A percentile compares a stretch with the other conserved stretches of the same genome.
Evolutionary conservation across 768 basidiomycete genomes (phyloP).

Genomic region (Pulveroboletus ravenelii): DNA sequence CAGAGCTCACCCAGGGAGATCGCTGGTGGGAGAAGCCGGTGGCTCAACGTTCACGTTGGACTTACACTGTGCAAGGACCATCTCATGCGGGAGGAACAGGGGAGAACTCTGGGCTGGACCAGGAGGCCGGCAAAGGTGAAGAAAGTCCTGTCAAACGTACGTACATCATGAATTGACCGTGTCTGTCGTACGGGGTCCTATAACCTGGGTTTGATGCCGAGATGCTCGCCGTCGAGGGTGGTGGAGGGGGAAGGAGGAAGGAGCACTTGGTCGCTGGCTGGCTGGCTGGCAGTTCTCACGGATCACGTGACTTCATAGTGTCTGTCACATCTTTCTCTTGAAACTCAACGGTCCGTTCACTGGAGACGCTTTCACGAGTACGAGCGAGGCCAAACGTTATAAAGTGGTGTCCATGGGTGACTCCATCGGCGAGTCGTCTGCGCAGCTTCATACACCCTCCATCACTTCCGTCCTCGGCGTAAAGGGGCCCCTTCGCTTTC

Average conservation of each 20-base stretch:
- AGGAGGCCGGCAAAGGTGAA: neutral
- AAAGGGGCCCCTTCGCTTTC: constrained; percentile 58
- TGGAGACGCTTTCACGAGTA: constrained; percentile 4
- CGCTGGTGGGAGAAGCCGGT: too few relatives aligned
- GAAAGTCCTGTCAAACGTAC: neutral
- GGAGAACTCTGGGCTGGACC: too few relatives aligned
- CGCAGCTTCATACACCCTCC: constrained; percentile 26
- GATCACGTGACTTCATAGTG: constrained; percentile 17
- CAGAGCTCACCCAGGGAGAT: neutral
- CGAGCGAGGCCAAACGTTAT: constrained; percentile 12
- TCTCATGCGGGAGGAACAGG: neutral
- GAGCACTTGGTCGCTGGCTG: neutral
- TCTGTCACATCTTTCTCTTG: neutral
- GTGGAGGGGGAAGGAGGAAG: too few relatives aligned
- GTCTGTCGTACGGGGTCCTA: neutral
- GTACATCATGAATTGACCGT: neutral
- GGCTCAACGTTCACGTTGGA: neutral
- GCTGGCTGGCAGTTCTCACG: constrained; percentile 14
- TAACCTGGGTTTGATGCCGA: neutral
- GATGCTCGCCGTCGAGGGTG: neutral
- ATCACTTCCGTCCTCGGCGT: constrained; percentile 57
- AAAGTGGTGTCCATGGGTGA: constrained; percentile 31
- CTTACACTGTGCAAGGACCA: neutral
- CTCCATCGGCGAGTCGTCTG: constrained; percentile 35
- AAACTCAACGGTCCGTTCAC: neutral